Base-by-base conservation (phyloP, 495 filamentous ascomycete genomes). In the Baudoinia panamericana region DNA sequence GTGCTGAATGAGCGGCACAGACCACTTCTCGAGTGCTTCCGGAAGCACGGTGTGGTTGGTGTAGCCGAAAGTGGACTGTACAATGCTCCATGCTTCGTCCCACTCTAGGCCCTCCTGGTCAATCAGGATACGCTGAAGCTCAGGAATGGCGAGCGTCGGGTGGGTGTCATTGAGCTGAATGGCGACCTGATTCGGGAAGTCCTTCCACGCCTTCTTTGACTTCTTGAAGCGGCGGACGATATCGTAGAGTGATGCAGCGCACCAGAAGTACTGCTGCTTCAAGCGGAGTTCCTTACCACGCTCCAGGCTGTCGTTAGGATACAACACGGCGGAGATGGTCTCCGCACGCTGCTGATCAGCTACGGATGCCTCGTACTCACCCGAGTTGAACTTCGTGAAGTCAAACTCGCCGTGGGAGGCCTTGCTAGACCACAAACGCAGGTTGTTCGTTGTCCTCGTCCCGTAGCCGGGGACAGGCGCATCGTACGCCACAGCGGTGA, bases 201-300 rank as follows among this genome's bases (percentile, higher is more conserved):
- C 79, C 39, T 61, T 78, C 88, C 90, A 97, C 6, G 83, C 63
- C 47, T 88, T 74, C 62, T 82, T 85, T 16, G 84, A 76, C 70
- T 97, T 97, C 70, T 95, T 96, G 73, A 96, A 97, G 30, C 90
- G 76, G 18, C 90, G 82, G 36, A 97, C 79, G 63, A 97, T 96
- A 53, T 97, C 90, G 56, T 78, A 84, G 5, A 97, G 68, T 12
- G 92, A 96, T 5, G 90, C 90, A 36, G 90, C 87, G 62, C 93
- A 93, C 90, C 90, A 97, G 67, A 97, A 97, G 69, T 97, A 97
- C 60, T 97, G 90, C 58, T 97, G 90, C 71, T 96, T 97, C 55
- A 97, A 66, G 39, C 90, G 81, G 41, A 97, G 79, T 63, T 97
- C 90, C 62, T 97, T 97, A 37, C 90, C 90, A 45, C 83, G 78